A percentile compares a stretch with the other conserved stretches of the same genome.
These are phyloP conservation scores for Globisporangium nagaii DNA, from an alignment of 352 stramenopile species.

Conservation along the genomic window DNA sequence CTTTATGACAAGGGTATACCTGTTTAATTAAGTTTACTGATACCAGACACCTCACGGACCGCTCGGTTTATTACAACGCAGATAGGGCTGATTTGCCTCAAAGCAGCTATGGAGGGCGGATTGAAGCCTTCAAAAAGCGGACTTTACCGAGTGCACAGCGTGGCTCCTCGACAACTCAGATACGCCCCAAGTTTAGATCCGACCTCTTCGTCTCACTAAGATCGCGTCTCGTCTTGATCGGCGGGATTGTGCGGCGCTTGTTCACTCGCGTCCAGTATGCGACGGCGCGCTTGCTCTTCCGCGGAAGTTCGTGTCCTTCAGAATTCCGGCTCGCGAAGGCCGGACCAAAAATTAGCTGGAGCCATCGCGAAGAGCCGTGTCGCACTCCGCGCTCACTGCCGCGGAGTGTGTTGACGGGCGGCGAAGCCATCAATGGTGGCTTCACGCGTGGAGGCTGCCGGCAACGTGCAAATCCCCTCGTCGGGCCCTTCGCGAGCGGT, in stretches of 20 bases:
- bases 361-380: neutral
- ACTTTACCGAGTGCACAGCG: neutral
- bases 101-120: neutral
- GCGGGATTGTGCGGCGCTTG: neutral
- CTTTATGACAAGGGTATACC: too few species aligned
- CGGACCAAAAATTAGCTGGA: neutral
- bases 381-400: neutral
- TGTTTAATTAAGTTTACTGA: neutral
- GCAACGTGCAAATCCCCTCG: too few species aligned
- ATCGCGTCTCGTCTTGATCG: neutral
- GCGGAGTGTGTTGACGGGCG: neutral
- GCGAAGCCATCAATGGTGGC: too few species aligned
- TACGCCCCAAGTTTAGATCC: neutral
- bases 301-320: neutral
- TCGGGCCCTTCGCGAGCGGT: too few species aligned
- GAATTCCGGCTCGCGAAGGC: constrained; percentile 1
- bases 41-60: too few species aligned
- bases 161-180: neutral
- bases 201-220: neutral
- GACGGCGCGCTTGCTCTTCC: too few species aligned
- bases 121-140: neutral
- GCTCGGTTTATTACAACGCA: too few species aligned
- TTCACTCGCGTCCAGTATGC: too few species aligned
- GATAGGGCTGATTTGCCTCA: too few species aligned
- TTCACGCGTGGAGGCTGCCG: too few species aligned